phyloP scores from a whole-genome alignment of 164 flowering plant species.

The Aristolochia contorta region DNA sequence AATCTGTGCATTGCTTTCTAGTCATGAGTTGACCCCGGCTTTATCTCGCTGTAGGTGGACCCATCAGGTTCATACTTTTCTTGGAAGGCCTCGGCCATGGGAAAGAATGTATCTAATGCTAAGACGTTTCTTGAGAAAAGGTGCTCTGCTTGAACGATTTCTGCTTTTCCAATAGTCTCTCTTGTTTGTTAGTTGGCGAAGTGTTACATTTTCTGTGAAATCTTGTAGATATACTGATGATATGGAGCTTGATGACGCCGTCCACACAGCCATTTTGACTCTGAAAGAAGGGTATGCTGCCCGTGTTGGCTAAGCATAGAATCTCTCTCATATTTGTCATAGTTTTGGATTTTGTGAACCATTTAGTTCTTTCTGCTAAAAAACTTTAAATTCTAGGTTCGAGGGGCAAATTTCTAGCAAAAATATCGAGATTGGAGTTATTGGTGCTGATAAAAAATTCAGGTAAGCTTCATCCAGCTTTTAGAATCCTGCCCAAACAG shows the following conservation, averaged over 20 bases:
- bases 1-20: neutral
- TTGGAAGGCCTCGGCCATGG: conserved; percentile 99
- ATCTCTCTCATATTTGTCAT: neutral
- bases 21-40: neutral
- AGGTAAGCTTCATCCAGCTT: conserved; percentile 31
- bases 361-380: neutral
- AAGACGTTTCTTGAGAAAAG: conserved; percentile 98
- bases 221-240: conserved; percentile 76
- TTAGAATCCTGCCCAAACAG: neutral
- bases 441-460: conserved; percentile 68
- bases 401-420: conserved; percentile 95
- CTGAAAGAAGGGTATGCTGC: conserved; percentile 82
- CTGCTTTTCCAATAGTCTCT: neutral
- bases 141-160: conserved; percentile 16
- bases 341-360: neutral
- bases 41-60: conserved; percentile 57
- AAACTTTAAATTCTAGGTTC: conserved; percentile 35
- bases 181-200: neutral
- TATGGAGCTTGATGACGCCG: conserved; percentile 99
- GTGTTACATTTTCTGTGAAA: neutral
- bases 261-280: conserved; percentile 95
- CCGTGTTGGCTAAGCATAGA: neutral
- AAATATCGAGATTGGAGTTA: conserved; percentile 94
- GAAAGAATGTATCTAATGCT: conserved; percentile 99
- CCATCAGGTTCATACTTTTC: conserved; percentile 99